Evolutionary conservation across 139 green algal genomes (phyloP), one percentile per base, ranked within the genome.

Genomic region (Coelastrella sp.): DNA sequence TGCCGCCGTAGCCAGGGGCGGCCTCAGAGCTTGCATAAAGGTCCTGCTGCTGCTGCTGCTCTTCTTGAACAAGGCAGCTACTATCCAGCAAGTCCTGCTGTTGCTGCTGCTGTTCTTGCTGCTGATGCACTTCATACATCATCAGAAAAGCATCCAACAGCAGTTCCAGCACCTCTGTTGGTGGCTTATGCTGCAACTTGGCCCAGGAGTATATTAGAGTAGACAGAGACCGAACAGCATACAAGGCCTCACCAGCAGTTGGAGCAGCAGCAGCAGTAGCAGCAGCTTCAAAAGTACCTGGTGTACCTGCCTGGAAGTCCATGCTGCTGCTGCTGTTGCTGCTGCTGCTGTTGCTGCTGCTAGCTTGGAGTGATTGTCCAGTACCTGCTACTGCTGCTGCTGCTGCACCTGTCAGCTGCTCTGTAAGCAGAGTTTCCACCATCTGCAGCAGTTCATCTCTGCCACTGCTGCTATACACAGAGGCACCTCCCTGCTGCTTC

Each of bases 11-110:
- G 25, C 41, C 35, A 25, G n/a, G 7, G 15, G 6, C 34, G 41
- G n/a, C 35, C 51, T 37, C 43, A 37, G 19, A 37, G 62, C 62
- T 41, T 71, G 62, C 62, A 71, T 27, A 13, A 35, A n/a, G 11
- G n/a, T 40, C n/a, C 30, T 81, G 51, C 34, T 81, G 51, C 51
- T 82, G 51, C 51, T 69, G 51, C 74, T 69, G 34, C 74, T 69
- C 15, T 51, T 37, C 5, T 37, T 2, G 7, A 35, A 5, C 53
- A 4, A 0, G 23, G 8, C 17, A 23, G 13, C 3, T 3, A 9
- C 30, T 41, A 62, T 41, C 48, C 5, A 5, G 3, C 34, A 15
- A 34, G 27, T 9, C 4, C 53, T 82, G 75, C 50, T 50, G 51
- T 34, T 67, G 72, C 43, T 80, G 50, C 50, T 69, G 43, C 71